These are phyloP conservation scores for Aphanoascus verrucosus DNA, from an alignment of 2,329 filamentous ascomycete genomes.

Conservation along the genomic window DNA sequence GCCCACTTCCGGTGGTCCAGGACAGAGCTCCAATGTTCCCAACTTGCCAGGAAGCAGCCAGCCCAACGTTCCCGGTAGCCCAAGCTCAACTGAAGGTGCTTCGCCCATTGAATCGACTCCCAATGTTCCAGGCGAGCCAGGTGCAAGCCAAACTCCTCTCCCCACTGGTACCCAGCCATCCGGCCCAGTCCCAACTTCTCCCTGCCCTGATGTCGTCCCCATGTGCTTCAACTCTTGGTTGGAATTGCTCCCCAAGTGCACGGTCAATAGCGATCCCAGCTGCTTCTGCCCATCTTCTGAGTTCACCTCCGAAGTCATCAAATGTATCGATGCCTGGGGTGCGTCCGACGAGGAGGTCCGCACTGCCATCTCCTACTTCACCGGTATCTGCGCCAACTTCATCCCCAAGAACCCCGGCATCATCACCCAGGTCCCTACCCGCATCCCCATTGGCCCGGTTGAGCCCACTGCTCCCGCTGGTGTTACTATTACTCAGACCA, in stretches of 20 bases:
- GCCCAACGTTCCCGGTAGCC: not conserved
- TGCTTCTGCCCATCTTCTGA: slow-evolving; percentile 79
- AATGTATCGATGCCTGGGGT: slow-evolving; percentile 70
- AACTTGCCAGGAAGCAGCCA: not conserved
- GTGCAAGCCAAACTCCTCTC: no score
- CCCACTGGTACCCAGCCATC: not conserved
- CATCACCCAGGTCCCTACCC: slow-evolving; percentile 59
- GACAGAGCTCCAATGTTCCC: not conserved
- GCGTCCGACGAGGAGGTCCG: slow-evolving; percentile 54
- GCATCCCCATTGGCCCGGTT: slow-evolving; percentile 44
- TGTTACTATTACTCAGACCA: slow-evolving; percentile 34
- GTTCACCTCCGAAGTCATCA: slow-evolving; percentile 69
- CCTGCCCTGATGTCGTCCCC: slow-evolving; percentile 62
- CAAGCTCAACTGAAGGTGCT: not conserved
- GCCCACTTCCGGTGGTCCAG: not conserved
- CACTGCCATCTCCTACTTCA: slow-evolving; percentile 69
- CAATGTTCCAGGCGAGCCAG: not conserved
- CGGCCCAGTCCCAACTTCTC: slow-evolving; percentile 15
- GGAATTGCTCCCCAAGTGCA: slow-evolving; percentile 56
- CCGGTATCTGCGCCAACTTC: slow-evolving; percentile 76
- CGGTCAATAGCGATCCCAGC: slow-evolving; percentile 65
- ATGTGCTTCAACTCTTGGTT: slow-evolving; percentile 90
- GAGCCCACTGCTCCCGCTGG: slow-evolving; percentile 29
- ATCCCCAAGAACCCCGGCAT: slow-evolving; percentile 72
- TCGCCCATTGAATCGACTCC: slow-evolving; percentile 3